phyloP scores from a whole-genome alignment of 345 rosid genomes.

The Trapa bicornis region DNA sequence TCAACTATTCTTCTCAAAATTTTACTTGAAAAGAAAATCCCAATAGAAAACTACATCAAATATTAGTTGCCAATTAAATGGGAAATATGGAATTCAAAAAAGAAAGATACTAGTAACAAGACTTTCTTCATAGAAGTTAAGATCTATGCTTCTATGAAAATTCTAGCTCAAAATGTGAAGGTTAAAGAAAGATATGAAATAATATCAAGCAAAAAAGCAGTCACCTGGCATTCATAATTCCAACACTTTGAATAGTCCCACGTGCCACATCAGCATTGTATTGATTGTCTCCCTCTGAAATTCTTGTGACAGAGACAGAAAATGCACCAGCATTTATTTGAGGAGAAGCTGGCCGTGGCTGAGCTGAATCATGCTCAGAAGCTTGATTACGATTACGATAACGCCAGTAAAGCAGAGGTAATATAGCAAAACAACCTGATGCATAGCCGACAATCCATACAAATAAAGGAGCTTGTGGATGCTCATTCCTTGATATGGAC shows the following conservation, averaged over 20 bases:
- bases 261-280: conserved; percentile 30
- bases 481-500: conserved; percentile 67
- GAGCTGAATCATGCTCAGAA: conserved; percentile 55
- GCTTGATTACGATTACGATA: conserved; percentile 57
- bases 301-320: conserved; percentile 58
- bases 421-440: conserved; percentile 73
- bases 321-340: conserved; percentile 68
- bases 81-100: background rate
- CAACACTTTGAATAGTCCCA: conserved; percentile 43
- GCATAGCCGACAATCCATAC: conserved; percentile 92
- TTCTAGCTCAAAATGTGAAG: background rate
- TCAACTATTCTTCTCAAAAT: background rate
- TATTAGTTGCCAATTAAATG: background rate
- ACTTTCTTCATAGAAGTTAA: background rate
- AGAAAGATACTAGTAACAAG: background rate
- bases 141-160: background rate
- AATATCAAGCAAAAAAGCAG: background rate
- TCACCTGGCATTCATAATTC: conserved; percentile 58
- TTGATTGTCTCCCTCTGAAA: conserved; percentile 57
- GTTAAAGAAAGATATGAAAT: background rate
- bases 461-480: conserved; percentile 62
- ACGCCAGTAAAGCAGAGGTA: conserved; percentile 89
- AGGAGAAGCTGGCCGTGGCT: conserved; percentile 41
- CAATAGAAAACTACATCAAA: background rate
- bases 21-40: background rate